Percentiles rank a stretch among this genome's conserved stretches.
These are phyloP conservation scores for Saturnispora bothae DNA, from an alignment of 805 yeast species.

Conservation along the genomic window DNA sequence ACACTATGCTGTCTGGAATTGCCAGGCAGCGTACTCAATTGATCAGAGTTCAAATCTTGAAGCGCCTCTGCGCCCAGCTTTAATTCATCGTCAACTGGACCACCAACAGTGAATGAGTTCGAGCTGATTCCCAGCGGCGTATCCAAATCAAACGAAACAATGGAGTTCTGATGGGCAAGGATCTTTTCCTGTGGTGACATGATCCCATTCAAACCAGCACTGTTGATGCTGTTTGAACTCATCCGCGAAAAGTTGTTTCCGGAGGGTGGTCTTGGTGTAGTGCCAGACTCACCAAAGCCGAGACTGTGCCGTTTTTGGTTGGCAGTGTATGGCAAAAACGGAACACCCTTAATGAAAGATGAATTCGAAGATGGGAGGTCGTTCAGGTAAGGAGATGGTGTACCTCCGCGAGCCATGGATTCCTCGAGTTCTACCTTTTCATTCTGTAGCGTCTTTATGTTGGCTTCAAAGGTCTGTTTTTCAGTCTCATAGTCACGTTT, in stretches of 20 bases:
- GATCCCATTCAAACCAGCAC: slow-evolving; percentile 4
- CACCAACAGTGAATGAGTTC: background rate
- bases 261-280: background rate
- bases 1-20: background rate
- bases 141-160: slow-evolving; percentile 9
- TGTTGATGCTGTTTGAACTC: background rate
- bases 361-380: slow-evolving; percentile 23
- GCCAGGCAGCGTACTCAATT: slow-evolving; percentile 10
- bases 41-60: slow-evolving; percentile 5
- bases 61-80: background rate
- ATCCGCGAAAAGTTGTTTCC: slow-evolving; percentile 8
- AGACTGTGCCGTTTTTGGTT: too few relatives aligned
- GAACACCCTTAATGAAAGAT: slow-evolving; percentile 10
- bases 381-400: slow-evolving; percentile 20
- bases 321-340: too few relatives aligned
- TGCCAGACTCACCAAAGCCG: background rate
- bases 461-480: slow-evolving; percentile 17
- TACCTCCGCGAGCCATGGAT: background rate
- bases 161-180: slow-evolving; percentile 15
- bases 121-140: slow-evolving; percentile 6
- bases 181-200: slow-evolving; percentile 14
- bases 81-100: slow-evolving; percentile 7
- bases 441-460: slow-evolving; percentile 21
- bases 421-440: slow-evolving; percentile 18
- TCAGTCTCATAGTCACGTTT: slow-evolving; percentile 24